A percentile compares a stretch with the other conserved stretches of the same genome.
Evolutionary conservation across 164 flowering plant species (phyloP).

Genomic region (Vitis cinerea): DNA sequence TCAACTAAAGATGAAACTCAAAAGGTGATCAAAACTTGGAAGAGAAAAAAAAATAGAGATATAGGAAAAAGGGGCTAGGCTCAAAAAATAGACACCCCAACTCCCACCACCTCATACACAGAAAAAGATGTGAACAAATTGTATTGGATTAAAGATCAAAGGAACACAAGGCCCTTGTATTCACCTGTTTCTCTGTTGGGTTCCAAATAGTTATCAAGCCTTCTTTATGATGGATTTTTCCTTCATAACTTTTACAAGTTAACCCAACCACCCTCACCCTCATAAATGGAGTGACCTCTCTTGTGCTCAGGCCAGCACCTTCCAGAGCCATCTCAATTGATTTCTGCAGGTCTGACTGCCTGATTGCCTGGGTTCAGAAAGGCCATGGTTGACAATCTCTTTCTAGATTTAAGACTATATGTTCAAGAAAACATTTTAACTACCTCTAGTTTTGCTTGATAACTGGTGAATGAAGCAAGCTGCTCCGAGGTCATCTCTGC

Average conservation of each 20-base stretch:
- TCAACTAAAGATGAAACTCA: constrained; percentile 1
- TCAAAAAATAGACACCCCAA: neutral
- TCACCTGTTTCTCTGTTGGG: constrained; percentile 88
- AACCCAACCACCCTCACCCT: constrained; percentile 80
- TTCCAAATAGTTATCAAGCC: constrained; percentile 83
- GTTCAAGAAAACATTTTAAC: constrained; percentile 9
- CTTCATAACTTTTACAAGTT: constrained; percentile 28
- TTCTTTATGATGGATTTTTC: constrained; percentile 30
- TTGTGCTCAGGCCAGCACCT: constrained; percentile 60
- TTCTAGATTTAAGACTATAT: constrained; percentile 5
- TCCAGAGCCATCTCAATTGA: constrained; percentile 66
- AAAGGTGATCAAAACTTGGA: neutral
- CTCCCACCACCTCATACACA: no score
- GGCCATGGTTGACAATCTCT: constrained; percentile 10
- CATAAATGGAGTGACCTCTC: constrained; percentile 85
- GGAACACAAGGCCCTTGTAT: neutral
- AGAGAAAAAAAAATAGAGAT: neutral
- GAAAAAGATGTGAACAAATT: neutral
- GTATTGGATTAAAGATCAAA: neutral
- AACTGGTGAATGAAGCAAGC: constrained; percentile 59
- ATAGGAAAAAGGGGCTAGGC: neutral
- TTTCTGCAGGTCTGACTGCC: constrained; percentile 58
- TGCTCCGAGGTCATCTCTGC: constrained; percentile 87
- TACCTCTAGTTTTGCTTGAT: constrained; percentile 79
- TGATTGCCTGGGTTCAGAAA: constrained; percentile 46